These are phyloP conservation scores for Aureobasidium sp. DNA, from an alignment of 2,329 filamentous ascomycete genomes.

Conservation along the genomic window DNA sequence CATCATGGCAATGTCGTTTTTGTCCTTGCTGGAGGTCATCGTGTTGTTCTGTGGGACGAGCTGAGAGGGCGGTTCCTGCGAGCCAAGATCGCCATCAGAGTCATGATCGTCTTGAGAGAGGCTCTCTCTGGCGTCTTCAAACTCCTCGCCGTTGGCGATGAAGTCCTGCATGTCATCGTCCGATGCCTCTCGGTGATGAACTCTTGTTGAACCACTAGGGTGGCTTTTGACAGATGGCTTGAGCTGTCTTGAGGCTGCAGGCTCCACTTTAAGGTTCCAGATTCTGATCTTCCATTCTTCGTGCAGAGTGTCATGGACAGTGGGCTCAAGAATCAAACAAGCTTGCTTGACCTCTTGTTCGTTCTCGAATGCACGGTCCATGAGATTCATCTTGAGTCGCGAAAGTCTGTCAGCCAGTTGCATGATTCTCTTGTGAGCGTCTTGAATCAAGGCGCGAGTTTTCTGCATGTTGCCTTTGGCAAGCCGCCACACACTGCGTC, in stretches of 20 bases:
- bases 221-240: background rate
- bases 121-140: constrained; percentile 7
- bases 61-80: background rate
- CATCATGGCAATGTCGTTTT: background rate
- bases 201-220: background rate
- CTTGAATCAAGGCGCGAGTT: constrained; percentile 38
- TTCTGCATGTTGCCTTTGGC: constrained; percentile 40
- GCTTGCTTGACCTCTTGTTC: constrained; percentile 48
- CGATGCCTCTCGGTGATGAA: background rate
- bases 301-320: constrained; percentile 54
- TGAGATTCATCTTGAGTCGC: constrained; percentile 50
- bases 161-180: constrained; percentile 15
- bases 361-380: constrained; percentile 47
- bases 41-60: background rate
- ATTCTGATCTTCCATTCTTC: constrained; percentile 41
- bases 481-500: constrained; percentile 55
- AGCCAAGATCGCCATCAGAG: background rate
- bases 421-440: constrained; percentile 37
- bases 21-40: background rate
- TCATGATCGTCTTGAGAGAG: background rate
- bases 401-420: constrained; percentile 46
- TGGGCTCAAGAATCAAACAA: constrained; percentile 56
- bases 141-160: constrained; percentile 7
- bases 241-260: constrained; percentile 4
- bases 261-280: constrained; percentile 29